Conservation (phyloP, 2,329 filamentous ascomycete genomes). For the Fusarium caatingaense region DNA sequence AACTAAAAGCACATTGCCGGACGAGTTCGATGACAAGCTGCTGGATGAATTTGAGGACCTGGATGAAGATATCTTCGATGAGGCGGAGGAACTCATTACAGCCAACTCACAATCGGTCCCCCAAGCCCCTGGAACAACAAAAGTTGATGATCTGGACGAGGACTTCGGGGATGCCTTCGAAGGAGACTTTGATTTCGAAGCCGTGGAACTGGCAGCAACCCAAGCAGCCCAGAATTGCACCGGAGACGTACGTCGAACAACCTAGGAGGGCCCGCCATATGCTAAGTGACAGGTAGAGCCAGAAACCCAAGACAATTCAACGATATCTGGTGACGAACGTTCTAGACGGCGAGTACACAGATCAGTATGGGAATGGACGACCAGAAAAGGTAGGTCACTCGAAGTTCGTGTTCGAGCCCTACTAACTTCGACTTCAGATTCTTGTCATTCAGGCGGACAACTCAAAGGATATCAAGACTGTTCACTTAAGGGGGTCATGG, state of each 20-base stretch:
- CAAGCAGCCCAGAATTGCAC: slow-evolving; percentile 64
- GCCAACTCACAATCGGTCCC: slow-evolving; percentile 36
- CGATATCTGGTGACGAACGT: slow-evolving; percentile 85
- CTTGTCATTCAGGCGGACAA: slow-evolving; percentile 85
- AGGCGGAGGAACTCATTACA: slow-evolving; percentile 53
- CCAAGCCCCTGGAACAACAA: slow-evolving; percentile 13
- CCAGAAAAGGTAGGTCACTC: slow-evolving; percentile 76
- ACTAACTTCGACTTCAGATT: slow-evolving; percentile 63
- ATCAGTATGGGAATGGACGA: slow-evolving; percentile 68
- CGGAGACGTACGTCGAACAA: slow-evolving; percentile 54
- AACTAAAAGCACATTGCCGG: neutral
- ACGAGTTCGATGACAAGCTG: slow-evolving; percentile 71
- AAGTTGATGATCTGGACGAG: slow-evolving; percentile 40
- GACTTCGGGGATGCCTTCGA: slow-evolving; percentile 62
- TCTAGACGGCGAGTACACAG: slow-evolving; percentile 74
- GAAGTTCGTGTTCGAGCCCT: neutral
- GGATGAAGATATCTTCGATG: slow-evolving; percentile 70
- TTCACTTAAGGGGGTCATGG: slow-evolving; percentile 89
- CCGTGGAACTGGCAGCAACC: slow-evolving; percentile 77
- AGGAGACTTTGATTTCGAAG: slow-evolving; percentile 83
- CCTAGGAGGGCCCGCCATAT: slow-evolving; percentile 49
- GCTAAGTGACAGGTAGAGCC: slow-evolving; percentile 76
- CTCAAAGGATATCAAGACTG: slow-evolving; percentile 71
- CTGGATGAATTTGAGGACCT: slow-evolving; percentile 72
- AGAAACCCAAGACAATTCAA: slow-evolving; percentile 80